These are phyloP conservation scores for Colletotrichum melonis DNA, from an alignment of 2,329 filamentous ascomycete species.

Conservation along the genomic window DNA sequence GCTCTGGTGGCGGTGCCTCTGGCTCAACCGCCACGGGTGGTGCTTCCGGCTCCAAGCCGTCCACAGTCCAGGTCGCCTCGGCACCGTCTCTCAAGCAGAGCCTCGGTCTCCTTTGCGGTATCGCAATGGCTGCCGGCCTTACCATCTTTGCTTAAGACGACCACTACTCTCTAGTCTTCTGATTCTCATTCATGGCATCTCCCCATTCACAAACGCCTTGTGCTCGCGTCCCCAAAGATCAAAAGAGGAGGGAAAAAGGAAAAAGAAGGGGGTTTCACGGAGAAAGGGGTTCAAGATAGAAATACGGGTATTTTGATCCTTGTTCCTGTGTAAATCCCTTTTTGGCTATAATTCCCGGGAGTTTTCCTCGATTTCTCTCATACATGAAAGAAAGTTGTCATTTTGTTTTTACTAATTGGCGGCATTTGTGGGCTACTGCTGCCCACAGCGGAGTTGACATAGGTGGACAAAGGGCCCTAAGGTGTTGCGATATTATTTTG, in stretches of 20 bases:
- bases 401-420: slow-evolving; percentile 17
- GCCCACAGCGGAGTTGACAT: slow-evolving; percentile 18
- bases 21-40: not conserved
- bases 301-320: not conserved
- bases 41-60: slow-evolving; percentile 1
- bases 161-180: not conserved
- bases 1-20: not conserved
- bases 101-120: slow-evolving; percentile 40
- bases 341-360: not conserved
- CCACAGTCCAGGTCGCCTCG: slow-evolving; percentile 15
- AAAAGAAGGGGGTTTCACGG: not conserved
- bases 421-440: slow-evolving; percentile 21
- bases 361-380: not conserved
- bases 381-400: not conserved
- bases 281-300: not conserved
- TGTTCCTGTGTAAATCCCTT: no score
- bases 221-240: not conserved
- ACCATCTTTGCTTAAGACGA: slow-evolving; percentile 10
- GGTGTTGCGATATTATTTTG: slow-evolving; percentile 17
- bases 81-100: slow-evolving; percentile 43
- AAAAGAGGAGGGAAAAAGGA: not conserved
- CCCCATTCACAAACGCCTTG: not conserved
- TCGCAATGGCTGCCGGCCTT: slow-evolving; percentile 41
- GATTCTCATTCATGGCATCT: not conserved
- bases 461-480: slow-evolving; percentile 1